Percentiles rank a stretch among this genome's conserved stretches.
phyloP scores from a whole-genome alignment of 2,329 filamentous ascomycete species.

The Alternaria brassicae region DNA sequence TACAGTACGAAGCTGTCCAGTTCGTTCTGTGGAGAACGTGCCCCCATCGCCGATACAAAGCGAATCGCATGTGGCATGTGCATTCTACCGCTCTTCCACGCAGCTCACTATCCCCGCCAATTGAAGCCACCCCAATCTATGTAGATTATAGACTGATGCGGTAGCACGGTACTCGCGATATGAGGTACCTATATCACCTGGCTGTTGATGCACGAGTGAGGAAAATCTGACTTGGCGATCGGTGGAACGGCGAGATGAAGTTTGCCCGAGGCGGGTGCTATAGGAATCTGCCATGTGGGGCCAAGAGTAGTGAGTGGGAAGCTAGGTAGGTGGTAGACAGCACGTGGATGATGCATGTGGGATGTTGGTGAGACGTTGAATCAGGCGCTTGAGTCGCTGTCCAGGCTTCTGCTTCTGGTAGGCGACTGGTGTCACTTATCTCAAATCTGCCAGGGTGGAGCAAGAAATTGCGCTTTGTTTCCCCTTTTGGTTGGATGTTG shows the following conservation, averaged over 20 bases:
- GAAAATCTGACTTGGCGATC: neutral
- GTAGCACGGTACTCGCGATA: neutral
- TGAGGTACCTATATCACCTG: constrained; percentile 2
- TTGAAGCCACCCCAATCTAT: neutral
- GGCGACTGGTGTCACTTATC: neutral
- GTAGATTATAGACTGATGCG: neutral
- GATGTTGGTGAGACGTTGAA: neutral
- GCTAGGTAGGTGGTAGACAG: neutral
- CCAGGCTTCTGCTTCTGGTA: neutral
- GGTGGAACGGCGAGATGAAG: neutral
- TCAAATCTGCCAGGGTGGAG: neutral
- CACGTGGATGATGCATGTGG: neutral
- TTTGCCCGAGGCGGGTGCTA: neutral
- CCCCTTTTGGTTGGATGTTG: neutral
- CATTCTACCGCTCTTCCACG: neutral
- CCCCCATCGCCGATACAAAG: neutral
- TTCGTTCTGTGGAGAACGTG: too few relatives aligned
- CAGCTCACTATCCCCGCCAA: neutral
- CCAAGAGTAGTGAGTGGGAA: neutral
- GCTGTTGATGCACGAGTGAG: constrained; percentile 1
- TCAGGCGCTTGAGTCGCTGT: neutral
- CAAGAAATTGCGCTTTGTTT: neutral
- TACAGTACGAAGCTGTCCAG: too few relatives aligned
- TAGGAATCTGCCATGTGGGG: neutral
- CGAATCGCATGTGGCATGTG: neutral